These are phyloP conservation scores for Beauveria caledonica DNA, from an alignment of 2,329 filamentous ascomycete genomes.

Conservation along the genomic window DNA sequence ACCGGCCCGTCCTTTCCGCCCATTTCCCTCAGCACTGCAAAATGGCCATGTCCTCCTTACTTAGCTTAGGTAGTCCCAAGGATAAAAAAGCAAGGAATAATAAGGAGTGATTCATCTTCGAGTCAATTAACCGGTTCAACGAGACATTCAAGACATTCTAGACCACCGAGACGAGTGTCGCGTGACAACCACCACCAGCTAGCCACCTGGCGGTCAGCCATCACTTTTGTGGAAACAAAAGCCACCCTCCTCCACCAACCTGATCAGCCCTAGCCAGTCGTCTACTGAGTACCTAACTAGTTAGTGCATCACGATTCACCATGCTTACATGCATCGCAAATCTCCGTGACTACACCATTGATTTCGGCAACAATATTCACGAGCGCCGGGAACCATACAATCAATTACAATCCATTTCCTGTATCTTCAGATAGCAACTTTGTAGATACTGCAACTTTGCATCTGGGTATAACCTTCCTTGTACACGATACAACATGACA, in stretches of 20 bases:
- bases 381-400: background rate
- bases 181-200: background rate
- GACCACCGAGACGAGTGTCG: background rate
- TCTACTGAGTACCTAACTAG: background rate
- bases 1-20: background rate
- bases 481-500: background rate
- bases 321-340: background rate
- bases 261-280: background rate
- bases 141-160: background rate
- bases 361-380: too few relatives aligned
- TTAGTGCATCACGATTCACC: background rate
- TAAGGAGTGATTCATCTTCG: too few relatives aligned
- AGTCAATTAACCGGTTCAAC: too few relatives aligned
- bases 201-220: background rate
- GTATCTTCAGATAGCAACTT: background rate
- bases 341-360: background rate
- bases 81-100: too few relatives aligned
- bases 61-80: too few relatives aligned
- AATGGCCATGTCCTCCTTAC: too few relatives aligned
- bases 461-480: background rate
- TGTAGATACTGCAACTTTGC: background rate
- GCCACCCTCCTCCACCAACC: background rate
- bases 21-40: background rate
- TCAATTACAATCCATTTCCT: background rate
- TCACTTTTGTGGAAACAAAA: background rate